Base-by-base conservation (phyloP, 2,329 filamentous ascomycete genomes). In the Stagonosporopsis vannaccii region DNA sequence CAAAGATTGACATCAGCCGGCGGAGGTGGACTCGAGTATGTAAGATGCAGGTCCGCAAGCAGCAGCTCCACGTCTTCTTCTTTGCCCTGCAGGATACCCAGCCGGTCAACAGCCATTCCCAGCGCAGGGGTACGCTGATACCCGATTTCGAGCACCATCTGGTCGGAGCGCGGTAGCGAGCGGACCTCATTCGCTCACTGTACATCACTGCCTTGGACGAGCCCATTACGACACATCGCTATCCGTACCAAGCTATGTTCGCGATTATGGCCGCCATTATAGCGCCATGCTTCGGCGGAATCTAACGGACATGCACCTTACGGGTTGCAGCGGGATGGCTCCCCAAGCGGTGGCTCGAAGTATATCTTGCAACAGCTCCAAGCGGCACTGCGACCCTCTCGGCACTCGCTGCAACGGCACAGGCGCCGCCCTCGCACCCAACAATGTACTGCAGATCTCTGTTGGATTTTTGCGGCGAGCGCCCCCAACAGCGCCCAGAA, bases 81-180 rank as follows among this genome's bases (percentile, higher is more conserved):
- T 56, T 41, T 43, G 47, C 53, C 53, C 47, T 56, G 47, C 42
- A 47, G 35, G 26, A n/a, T 36, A 42, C 46, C 32, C 44, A 54
- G 43, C 51, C 52, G 46, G 37, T 25, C 12, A 36, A 39, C n/a
- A 42, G 37, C 42, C 41, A 46, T 40, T 47, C 30, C 47, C 42
- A 51, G 37, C 19, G 42, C 53, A 56, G 53, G 53, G 53, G 47
- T 51, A 47, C 41, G 42, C 42, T 51, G 53, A 47, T 51, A 51
- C 53, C 53, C 47, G 53, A 47, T 19, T 30, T 47, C 19, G 26
- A 47, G 53, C 41, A 37, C 30, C 33, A 36, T 28, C 12, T 25
- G 20, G 28, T 42, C 53, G 47, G 53, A 56, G 42, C 42, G 36
- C 41, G 44, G 23, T 39, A 59, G 47, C 46, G 41, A 25, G 39